These are phyloP conservation scores for Rhizopogon parksii DNA, from an alignment of 1,284 basidiomycete species.

Conservation along the genomic window DNA sequence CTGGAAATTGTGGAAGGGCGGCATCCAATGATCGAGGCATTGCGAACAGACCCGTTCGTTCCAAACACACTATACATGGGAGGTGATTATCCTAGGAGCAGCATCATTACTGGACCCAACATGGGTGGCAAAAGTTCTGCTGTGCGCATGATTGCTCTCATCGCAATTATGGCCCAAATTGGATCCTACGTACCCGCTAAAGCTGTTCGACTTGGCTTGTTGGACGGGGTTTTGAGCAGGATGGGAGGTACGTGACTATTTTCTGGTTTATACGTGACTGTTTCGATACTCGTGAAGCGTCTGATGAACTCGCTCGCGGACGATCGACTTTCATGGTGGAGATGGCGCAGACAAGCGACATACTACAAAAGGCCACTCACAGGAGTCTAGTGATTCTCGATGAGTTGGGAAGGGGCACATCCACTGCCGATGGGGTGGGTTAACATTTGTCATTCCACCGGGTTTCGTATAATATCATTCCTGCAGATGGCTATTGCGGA, in stretches of 20 bases:
- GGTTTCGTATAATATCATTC: constrained; percentile 1
- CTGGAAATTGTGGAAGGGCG: constrained; percentile 68
- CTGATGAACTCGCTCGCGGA: constrained; percentile 78
- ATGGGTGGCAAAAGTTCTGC: constrained; percentile 80
- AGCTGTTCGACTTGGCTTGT: constrained; percentile 63
- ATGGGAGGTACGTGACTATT: constrained; percentile 61
- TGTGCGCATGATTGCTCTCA: constrained; percentile 69
- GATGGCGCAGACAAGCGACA: constrained; percentile 89
- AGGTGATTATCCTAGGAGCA: constrained; percentile 45
- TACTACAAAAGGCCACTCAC: constrained; percentile 67
- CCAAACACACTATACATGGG: constrained; percentile 64
- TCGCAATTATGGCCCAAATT: constrained; percentile 63
- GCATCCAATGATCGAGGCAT: constrained; percentile 78
- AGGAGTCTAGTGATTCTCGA: constrained; percentile 83
- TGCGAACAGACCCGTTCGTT: constrained; percentile 74
- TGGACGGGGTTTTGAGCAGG: constrained; percentile 82
- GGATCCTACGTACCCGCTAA: constrained; percentile 75
- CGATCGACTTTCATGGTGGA: constrained; percentile 96
- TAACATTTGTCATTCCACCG: background rate
- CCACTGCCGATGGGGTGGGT: constrained; percentile 77
- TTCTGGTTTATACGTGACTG: constrained; percentile 5
- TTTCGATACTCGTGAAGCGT: constrained; percentile 42
- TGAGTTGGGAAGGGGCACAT: constrained; percentile 78
- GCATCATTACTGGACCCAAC: constrained; percentile 80
- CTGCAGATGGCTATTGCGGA: constrained; percentile 76